phyloP scores from a whole-genome alignment of 1,139 yeast species.

The Hyphopichia buzzinii region DNA sequence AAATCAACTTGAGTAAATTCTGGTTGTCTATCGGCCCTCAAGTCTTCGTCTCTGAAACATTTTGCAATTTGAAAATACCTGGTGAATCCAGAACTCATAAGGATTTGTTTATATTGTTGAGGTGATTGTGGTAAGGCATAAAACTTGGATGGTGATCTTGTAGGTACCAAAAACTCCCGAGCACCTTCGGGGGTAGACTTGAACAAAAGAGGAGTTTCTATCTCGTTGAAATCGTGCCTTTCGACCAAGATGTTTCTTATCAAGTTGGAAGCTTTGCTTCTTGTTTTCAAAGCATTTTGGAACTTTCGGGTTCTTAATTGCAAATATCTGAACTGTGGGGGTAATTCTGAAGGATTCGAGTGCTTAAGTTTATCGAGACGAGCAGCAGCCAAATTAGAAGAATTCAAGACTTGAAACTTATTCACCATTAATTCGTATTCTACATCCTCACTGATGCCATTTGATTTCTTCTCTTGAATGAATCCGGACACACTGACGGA shows the following conservation, averaged over 20 bases:
- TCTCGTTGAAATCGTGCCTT: conserved; percentile 62
- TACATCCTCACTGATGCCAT: conserved; percentile 15
- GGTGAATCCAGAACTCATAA: conserved; percentile 91
- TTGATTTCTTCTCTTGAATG: conserved; percentile 33
- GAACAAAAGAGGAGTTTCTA: conserved; percentile 90
- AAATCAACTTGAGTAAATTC: conserved; percentile 95
- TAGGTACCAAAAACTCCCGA: conserved; percentile 90
- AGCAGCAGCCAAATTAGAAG: conserved; percentile 66
- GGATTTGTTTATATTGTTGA: conserved; percentile 90
- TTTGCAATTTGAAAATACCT: conserved; percentile 87
- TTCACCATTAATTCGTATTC: conserved; percentile 59
- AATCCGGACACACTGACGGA: conserved; percentile 69
- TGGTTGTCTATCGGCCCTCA: conserved; percentile 93
- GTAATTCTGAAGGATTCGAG: conserved; percentile 51
- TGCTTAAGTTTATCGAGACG: conserved; percentile 63
- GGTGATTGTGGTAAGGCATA: conserved; percentile 97
- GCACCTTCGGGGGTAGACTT: conserved; percentile 99
- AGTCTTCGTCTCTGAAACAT: conserved; percentile 94
- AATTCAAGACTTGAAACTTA: conserved; percentile 56
- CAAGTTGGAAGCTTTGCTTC: conserved; percentile 60
- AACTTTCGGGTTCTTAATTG: conserved; percentile 66
- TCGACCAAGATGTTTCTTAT: conserved; percentile 50
- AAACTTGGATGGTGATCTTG: conserved; percentile 60
- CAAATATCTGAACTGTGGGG: conserved; percentile 76
- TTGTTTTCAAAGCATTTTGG: conserved; percentile 56